Evolutionary conservation across 2,329 filamentous ascomycete genomes (phyloP).

Genomic region (Fusarium pseudonygamai): DNA sequence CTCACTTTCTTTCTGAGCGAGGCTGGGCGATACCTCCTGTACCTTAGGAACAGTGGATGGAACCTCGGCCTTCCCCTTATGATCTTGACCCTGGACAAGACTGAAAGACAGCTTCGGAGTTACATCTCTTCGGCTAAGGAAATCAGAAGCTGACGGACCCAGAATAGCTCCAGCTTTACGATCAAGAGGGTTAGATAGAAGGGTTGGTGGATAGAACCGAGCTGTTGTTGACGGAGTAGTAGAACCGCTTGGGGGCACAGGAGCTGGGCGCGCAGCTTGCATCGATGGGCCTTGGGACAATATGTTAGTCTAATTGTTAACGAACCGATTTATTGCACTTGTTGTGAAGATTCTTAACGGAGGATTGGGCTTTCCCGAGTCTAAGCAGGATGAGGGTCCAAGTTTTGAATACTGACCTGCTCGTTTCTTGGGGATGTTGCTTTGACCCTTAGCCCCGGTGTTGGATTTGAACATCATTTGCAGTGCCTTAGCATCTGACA

Average conservation of each 20-base stretch:
- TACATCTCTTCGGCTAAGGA: slow-evolving; percentile 32
- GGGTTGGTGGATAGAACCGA: slow-evolving; percentile 25
- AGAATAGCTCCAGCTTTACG: slow-evolving; percentile 28
- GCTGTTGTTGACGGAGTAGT: slow-evolving; percentile 31
- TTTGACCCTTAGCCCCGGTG: not conserved
- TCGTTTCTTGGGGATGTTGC: slow-evolving; percentile 10
- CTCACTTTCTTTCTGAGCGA: not conserved
- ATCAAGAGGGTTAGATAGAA: slow-evolving; percentile 12
- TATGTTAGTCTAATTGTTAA: not conserved
- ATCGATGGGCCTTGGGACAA: slow-evolving; percentile 2
- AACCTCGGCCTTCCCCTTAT: not conserved
- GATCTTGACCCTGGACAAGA: not conserved
- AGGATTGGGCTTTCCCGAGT: not conserved
- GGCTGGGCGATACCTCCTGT: not conserved
- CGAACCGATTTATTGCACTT: not conserved
- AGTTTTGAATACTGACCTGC: slow-evolving; percentile 8
- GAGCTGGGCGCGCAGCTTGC: not conserved
- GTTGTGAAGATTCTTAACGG: not conserved
- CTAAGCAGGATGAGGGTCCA: not conserved
- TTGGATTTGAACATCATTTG: slow-evolving; percentile 33
- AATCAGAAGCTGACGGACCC: slow-evolving; percentile 35
- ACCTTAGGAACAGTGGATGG: not conserved
- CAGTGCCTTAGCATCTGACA: slow-evolving; percentile 44
- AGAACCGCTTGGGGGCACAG: not conserved
- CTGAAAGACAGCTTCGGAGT: not conserved